Percentiles rank a stretch among this genome's conserved stretches.
Evolutionary conservation across 2,329 filamentous ascomycete genomes (phyloP).

Genomic region (Cladophialophora immunda): DNA sequence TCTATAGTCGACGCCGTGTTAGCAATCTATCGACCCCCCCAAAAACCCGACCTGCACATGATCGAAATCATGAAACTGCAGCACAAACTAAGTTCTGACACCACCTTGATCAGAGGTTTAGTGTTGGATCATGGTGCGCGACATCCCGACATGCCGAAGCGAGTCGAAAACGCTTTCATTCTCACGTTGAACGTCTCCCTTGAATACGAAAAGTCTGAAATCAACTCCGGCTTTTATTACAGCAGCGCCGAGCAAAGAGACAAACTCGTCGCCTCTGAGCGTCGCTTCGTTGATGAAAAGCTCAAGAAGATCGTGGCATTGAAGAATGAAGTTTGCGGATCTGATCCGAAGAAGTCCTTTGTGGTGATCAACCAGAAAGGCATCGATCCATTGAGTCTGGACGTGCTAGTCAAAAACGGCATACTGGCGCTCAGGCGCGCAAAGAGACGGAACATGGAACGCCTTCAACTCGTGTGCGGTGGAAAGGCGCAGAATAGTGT

Average conservation of each 20-base stretch:
- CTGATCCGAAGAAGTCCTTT: constrained; percentile 92
- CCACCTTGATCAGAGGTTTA: constrained; percentile 90
- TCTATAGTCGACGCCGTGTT: constrained; percentile 97
- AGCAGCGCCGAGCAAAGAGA: constrained; percentile 95
- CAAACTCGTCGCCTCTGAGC: constrained; percentile 97
- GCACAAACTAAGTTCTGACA: constrained; percentile 94
- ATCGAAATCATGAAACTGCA: constrained; percentile 99
- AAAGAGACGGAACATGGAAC: constrained; percentile 99
- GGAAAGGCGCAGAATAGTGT: constrained; percentile 94
- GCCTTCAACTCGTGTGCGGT: constrained; percentile 92
- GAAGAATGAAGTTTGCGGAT: constrained; percentile 96
- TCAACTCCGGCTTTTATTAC: constrained; percentile 99
- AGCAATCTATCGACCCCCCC: constrained; percentile 86
- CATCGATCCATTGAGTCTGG: constrained; percentile 93
- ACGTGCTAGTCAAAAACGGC: constrained; percentile 96
- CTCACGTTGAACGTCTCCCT: constrained; percentile 94
- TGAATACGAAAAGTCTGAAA: constrained; percentile 99
- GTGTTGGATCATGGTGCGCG: constrained; percentile 94
- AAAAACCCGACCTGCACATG: constrained; percentile 98
- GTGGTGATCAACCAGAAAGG: constrained; percentile 99
- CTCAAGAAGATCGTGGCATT: constrained; percentile 96
- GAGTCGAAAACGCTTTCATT: constrained; percentile 93
- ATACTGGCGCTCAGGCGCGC: constrained; percentile 93
- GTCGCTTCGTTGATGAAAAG: constrained; percentile 94
- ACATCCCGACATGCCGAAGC: constrained; percentile 98